A percentile compares a stretch with the other conserved stretches of the same genome.
These are phyloP conservation scores for Crocinoboletus sp. DNA, from an alignment of 1,284 basidiomycete genomes.

Conservation along the genomic window DNA sequence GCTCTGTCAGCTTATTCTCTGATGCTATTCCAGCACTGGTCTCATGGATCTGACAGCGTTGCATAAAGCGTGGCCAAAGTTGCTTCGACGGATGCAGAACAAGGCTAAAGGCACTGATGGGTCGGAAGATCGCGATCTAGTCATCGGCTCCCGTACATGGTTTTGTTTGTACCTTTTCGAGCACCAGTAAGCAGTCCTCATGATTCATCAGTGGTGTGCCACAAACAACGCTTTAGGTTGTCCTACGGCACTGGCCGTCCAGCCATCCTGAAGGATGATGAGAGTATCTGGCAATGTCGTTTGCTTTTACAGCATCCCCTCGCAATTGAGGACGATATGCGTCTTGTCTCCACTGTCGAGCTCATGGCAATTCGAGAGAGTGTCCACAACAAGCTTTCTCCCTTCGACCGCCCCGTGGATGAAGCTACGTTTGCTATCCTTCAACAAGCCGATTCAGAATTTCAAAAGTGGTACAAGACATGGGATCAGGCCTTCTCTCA, in stretches of 20 bases:
- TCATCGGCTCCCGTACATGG: constrained; percentile 82
- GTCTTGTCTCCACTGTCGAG: constrained; percentile 90
- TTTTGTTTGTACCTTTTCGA: constrained; percentile 90
- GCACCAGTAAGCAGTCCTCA: constrained; percentile 65
- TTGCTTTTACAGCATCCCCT: constrained; percentile 83
- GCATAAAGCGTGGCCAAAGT: constrained; percentile 84
- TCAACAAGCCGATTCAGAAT: constrained; percentile 60
- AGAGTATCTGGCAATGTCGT: constrained; percentile 80
- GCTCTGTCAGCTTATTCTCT: constrained; percentile 50
- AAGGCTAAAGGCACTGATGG: constrained; percentile 52
- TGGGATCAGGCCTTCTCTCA: constrained; percentile 79
- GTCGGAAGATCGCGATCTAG: constrained; percentile 70
- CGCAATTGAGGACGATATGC: constrained; percentile 88
- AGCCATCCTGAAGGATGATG: constrained; percentile 88
- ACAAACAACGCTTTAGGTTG: constrained; percentile 45
- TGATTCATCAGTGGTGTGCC: not conserved
- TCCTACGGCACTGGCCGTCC: constrained; percentile 92
- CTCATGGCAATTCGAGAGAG: constrained; percentile 78
- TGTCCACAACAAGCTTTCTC: constrained; percentile 65
- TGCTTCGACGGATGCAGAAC: constrained; percentile 71
- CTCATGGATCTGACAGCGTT: constrained; percentile 49
- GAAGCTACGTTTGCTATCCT: constrained; percentile 64
- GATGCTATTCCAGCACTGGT: constrained; percentile 5
- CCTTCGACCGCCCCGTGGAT: constrained; percentile 63
- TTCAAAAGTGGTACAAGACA: constrained; percentile 65